Evolutionary conservation across 768 basidiomycete genomes (phyloP), one percentile per base, ranked within the genome.

Genomic region (Lepiota venenata): DNA sequence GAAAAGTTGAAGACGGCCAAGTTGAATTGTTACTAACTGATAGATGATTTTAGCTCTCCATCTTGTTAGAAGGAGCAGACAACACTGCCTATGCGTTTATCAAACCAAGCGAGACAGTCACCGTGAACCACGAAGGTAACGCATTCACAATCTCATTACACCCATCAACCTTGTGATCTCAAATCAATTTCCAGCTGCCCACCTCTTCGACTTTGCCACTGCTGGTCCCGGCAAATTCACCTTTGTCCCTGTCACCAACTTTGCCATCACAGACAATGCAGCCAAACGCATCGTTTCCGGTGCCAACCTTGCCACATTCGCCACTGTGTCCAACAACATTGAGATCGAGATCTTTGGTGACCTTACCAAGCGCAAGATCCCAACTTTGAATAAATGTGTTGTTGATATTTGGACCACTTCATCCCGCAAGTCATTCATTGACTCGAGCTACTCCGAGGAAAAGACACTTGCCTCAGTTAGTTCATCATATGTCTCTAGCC

Each of bases 151-250:
- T 56, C 25, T 27, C 25, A 25, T 36, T n/a, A 5, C 21, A 20
- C 16, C 18, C 37, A 5, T 14, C 32, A 4, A 25, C 22, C 38
- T n/a, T 16, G 22, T 51, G 25, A 45, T 40, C 20, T 47, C 1
- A 52, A 32, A 43, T 35, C 27, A 10, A 41, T 18, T 14, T 25
- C 5, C 51, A 76, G 74, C 77, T 47, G 70, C 71, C 15, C 57
- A 71, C 2, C 65, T 79, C 37, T 78, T 65, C 63, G 70, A 77
- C 64, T 78, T 79, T 56, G 66, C 69, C 10, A 56, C 69, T 21
- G 65, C 64, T 45, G 76, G 76, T 40, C 58, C 69, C 10, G 76
- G 76, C 7, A 64, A 63, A 12, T 78, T 69, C 66, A 64, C 66
- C 25, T 75, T 79, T 59, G 64, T 62, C 36, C 76, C 15, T 58